Percentiles rank a stretch among this genome's conserved stretches.
phyloP scores from a whole-genome alignment of 345 rosid species.

The Kernera saxatilis region DNA sequence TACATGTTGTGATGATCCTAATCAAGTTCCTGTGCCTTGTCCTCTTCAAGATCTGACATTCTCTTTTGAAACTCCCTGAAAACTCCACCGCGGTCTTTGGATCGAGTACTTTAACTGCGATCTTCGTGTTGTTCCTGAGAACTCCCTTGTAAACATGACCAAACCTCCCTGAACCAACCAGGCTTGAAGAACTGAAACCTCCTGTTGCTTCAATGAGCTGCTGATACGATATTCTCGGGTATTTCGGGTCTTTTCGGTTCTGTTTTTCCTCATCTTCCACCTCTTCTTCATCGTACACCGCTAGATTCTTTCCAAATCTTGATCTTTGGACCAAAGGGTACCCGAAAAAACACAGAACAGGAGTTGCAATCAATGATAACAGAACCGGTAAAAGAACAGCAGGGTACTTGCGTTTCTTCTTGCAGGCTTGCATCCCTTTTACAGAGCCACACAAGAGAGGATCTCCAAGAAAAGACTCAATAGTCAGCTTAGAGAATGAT shows the following conservation, averaged over 20 bases:
- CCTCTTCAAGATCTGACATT: conserved; percentile 69
- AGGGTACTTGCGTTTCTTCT: conserved; percentile 34
- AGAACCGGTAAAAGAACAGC: conserved; percentile 48
- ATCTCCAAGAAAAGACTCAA: conserved; percentile 70
- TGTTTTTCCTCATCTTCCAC: conserved; percentile 50
- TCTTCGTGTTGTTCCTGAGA: conserved; percentile 63
- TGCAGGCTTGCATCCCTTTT: conserved; percentile 66
- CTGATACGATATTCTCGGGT: conserved; percentile 60
- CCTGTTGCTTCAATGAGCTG: conserved; percentile 78
- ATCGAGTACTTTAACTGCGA: conserved; percentile 81
- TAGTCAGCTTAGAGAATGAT: conserved; percentile 47
- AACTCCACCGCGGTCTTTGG: conserved; percentile 42
- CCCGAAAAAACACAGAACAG: conserved; percentile 44
- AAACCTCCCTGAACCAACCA: conserved; percentile 77
- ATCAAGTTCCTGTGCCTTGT: conserved; percentile 84
- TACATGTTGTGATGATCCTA: conserved; percentile 77
- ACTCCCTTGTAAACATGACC: conserved; percentile 87
- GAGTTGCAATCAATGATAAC: conserved; percentile 45
- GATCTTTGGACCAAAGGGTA: conserved; percentile 40
- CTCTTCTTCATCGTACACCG: conserved; percentile 27
- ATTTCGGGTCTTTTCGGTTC: conserved; percentile 40
- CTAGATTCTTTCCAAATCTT: conserved; percentile 36
- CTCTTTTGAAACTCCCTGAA: conserved; percentile 68
- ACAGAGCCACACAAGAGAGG: conserved; percentile 64
- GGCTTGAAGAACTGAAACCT: conserved; percentile 59